Evolutionary conservation across 2,329 filamentous ascomycete genomes (phyloP).

Genomic region (Fusarium compactum): DNA sequence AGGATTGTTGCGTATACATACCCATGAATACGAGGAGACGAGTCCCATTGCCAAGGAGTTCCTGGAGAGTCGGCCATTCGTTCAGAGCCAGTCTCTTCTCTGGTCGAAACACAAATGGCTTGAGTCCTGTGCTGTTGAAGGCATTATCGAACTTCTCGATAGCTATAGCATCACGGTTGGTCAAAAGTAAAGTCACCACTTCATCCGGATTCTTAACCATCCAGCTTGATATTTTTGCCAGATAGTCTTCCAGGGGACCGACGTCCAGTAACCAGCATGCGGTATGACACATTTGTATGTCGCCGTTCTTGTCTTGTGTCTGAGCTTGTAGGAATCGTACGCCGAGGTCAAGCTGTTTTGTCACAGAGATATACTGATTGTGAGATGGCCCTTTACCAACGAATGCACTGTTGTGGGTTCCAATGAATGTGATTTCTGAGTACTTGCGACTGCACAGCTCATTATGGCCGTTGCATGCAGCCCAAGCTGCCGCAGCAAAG

Average conservation of each 20-base stretch:
- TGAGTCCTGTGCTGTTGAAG: constrained; percentile 68
- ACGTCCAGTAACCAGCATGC: constrained; percentile 69
- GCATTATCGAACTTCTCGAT: constrained; percentile 66
- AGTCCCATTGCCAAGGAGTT: constrained; percentile 71
- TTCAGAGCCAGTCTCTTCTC: constrained; percentile 55
- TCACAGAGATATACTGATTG: constrained; percentile 71
- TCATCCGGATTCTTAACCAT: constrained; percentile 69
- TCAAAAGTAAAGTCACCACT: constrained; percentile 72
- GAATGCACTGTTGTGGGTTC: constrained; percentile 75
- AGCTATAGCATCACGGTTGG: constrained; percentile 69
- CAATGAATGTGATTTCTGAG: constrained; percentile 71
- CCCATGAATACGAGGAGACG: constrained; percentile 80
- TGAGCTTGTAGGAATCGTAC: constrained; percentile 75
- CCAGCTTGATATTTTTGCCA: constrained; percentile 70
- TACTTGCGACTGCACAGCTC: constrained; percentile 68
- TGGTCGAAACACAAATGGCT: constrained; percentile 67
- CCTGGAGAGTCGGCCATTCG: constrained; percentile 77
- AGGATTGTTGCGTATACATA: constrained; percentile 42
- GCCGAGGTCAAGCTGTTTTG: constrained; percentile 69
- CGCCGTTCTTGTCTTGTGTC: constrained; percentile 65
- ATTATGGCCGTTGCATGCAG: constrained; percentile 68
- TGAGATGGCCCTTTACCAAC: constrained; percentile 65
- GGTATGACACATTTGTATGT: constrained; percentile 73
- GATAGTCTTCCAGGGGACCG: constrained; percentile 66
- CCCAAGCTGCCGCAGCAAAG: constrained; percentile 37